Evolutionary conservation across 2,329 filamentous ascomycete genomes (phyloP).

Genomic region (Alternaria triticimaculans): DNA sequence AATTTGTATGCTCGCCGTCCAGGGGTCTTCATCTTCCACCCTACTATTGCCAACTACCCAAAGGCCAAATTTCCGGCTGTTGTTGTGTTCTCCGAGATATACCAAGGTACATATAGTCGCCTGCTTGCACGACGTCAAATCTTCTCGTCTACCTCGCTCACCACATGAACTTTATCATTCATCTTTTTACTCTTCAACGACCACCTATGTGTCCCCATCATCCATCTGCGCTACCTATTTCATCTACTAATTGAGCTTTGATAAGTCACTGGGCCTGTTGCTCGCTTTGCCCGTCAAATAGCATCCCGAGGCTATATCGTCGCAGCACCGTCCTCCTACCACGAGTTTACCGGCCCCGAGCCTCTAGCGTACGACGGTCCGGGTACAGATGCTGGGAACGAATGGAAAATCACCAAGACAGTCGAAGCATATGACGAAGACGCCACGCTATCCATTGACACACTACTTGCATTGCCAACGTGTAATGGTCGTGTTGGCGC

Average conservation of each 20-base stretch:
- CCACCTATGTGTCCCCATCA: not conserved
- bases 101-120: constrained; percentile 71
- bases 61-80: constrained; percentile 90
- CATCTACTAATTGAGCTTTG: not conserved
- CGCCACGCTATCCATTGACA: constrained; percentile 52
- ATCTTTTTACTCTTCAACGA: not conserved
- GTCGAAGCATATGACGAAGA: constrained; percentile 80
- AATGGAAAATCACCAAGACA: constrained; percentile 85
- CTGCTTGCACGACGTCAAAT: not conserved
- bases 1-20: constrained; percentile 9
- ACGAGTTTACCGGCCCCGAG: constrained; percentile 89
- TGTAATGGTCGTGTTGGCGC: constrained; percentile 73
- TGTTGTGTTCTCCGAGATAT: constrained; percentile 91
- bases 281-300: constrained; percentile 89
- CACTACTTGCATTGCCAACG: constrained; percentile 51
- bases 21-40: constrained; percentile 92
- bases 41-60: constrained; percentile 82
- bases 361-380: constrained; percentile 83
- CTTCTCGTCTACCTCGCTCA: not conserved
- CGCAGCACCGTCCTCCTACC: constrained; percentile 87
- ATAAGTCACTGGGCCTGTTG: constrained; percentile 82
- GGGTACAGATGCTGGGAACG: constrained; percentile 87
- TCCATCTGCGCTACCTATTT: not conserved
- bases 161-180: not conserved
- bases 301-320: constrained; percentile 93